Base-by-base conservation (phyloP, 2,329 filamentous ascomycete species). In the Xylariaceae sp. region DNA sequence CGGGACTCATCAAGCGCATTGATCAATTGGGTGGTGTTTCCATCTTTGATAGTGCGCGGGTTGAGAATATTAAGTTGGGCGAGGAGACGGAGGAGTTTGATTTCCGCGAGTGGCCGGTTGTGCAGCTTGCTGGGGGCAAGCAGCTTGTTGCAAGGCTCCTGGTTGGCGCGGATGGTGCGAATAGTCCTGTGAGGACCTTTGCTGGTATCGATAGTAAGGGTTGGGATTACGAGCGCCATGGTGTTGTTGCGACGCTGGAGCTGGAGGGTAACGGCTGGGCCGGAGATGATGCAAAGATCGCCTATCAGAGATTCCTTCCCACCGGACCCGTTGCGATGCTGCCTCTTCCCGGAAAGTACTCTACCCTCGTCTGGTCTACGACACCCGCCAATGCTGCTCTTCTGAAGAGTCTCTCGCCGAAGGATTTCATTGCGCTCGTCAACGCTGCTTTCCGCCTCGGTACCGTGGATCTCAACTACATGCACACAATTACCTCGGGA, bases 301-400 rank as follows among this genome's bases (percentile, higher is more conserved):
- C 94, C 30, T 99, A 96, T 73, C 94, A 99, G 76, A 86, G 94
- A 57, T 99, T 99, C 77, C 80, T 99, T 11, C 94, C 94, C 3
- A 90, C 90, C 0, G 94, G 94, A 0, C 94, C 94, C 0, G 85
- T 97, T 55, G 94, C 94, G 15, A 86, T 97, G 76, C 84, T 99
- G 1, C 94, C 94, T 1, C 78, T 99, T 7, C 94, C 94, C 0
- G 89, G 89, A 17, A 88, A 89, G 64, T 83, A 85, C 71, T 88
- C 92, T 3, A 92, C 91, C 0, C 80, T 99, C 3, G 94, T 99
- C 15, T 99, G 94, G 94, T 95, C 92, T 4, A 97, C 92, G 1
- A 94, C 90, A 0, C 88, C 92, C 0, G 80, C 85, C 57, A 86
- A 90, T 61, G 94, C 93, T 0, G 81, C 88, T 0, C 80, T 88